Percentiles rank a stretch among this genome's conserved stretches.
Evolutionary conservation across 176 grass and related monocot genomes (phyloP).

Genomic region (Poa annua): DNA sequence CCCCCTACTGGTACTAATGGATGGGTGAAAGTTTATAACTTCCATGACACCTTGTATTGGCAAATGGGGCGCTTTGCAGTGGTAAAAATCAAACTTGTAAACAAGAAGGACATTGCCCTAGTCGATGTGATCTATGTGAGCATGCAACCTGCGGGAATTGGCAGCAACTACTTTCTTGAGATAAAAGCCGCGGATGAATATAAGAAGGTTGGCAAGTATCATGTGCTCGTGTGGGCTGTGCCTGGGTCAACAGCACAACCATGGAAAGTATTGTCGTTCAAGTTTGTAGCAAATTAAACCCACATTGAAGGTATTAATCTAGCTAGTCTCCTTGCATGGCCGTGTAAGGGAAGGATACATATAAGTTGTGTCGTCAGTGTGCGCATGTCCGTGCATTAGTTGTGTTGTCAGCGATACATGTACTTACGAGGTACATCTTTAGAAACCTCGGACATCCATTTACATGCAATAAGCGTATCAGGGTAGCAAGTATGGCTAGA

Average conservation of each 20-base stretch:
- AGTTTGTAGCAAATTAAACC: slow-evolving; percentile 14
- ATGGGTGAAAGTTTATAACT: slow-evolving; percentile 36
- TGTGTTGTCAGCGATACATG: no score
- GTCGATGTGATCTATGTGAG: slow-evolving; percentile 41
- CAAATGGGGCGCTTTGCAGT: slow-evolving; percentile 44
- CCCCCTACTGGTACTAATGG: background rate
- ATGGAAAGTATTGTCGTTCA: slow-evolving; percentile 43
- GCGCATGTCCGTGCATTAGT: no score
- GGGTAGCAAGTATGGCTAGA: no score
- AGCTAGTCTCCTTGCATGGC: no score
- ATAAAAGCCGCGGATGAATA: slow-evolving; percentile 39
- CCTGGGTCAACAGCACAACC: background rate
- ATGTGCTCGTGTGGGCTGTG: slow-evolving; percentile 35
- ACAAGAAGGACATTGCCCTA: slow-evolving; percentile 32
- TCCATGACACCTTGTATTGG: slow-evolving; percentile 29
- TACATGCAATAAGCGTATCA: no score
- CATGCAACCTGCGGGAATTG: slow-evolving; percentile 17
- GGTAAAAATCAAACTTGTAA: slow-evolving; percentile 12
- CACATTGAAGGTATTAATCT: background rate
- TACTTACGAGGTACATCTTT: no score
- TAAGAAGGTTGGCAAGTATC: slow-evolving; percentile 38
- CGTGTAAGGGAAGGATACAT: no score
- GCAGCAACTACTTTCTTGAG: slow-evolving; percentile 42
- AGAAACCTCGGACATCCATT: no score
- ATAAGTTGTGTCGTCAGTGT: no score